Evolutionary conservation across 2,329 filamentous ascomycete species (phyloP), one percentile per base, ranked within the genome.

Genomic region (Sporothrix brasiliensis): DNA sequence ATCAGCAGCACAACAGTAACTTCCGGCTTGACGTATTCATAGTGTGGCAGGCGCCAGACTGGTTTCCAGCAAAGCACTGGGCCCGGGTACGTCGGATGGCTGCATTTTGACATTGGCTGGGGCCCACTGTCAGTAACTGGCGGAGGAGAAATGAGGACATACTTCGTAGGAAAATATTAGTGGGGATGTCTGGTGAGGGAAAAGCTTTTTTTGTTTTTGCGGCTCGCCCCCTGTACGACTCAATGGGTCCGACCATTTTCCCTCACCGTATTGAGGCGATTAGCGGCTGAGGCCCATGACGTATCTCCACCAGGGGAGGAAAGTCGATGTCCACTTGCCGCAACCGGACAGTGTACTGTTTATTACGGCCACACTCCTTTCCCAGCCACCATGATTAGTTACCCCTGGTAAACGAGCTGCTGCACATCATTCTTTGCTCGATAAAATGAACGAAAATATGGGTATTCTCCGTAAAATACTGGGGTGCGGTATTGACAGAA

Each of bases 81-180:
- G 39, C 66, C 66, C 66, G 66, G 66, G n/a, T 68, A 47, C 66
- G 50, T 68, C 66, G 66, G 66, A 68, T 56, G 66, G 66, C 52
- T 52, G 52, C 52, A 68, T 68, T 68, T 24, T 68, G 66, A 58
- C 52, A 67, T 27, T 27, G 27, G 63, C 53, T 49, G 65, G 30
- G 27, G 19, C 14, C 54, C 54, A 41, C 54, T 41, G 16, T 39
- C 54, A 58, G 5, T 39, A 58, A 58, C 34, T 21, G 54, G 54
- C 41, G 30, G 24, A 19, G 24, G 60, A 65, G 14, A 21, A n/a
- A 50, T 44, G 44, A 34, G 19, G 13, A 41, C 52, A 52, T 24
- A 24, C 24, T 24, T 2, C 24, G 14, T 27, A 24, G 24, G 41
- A 30, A 47, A 49, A 49, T 13, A 16, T 1, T 14, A 16, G 41